Base-by-base conservation (phyloP, 768 basidiomycete species). In the Rhizopogon rudus region DNA sequence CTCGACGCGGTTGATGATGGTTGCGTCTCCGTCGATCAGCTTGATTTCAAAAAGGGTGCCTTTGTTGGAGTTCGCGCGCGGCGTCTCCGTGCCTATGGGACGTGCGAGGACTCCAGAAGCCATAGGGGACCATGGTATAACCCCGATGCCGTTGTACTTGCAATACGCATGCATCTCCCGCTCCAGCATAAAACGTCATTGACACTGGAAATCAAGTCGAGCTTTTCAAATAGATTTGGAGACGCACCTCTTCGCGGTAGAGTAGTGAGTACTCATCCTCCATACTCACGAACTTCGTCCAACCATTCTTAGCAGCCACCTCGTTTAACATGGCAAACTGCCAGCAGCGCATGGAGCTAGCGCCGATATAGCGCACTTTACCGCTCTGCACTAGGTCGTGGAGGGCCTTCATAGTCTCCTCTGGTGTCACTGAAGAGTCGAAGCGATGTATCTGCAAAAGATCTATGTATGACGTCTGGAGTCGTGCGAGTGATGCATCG, bases 201-300 rank as follows among this genome's bases (percentile, higher is more conserved):
- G 22, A 25, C 22, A 3, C 22, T 13, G 3, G 22, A 25, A 25
- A 25, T 31, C 31, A n/a, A n/a, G n/a, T n/a, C n/a, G n/a, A n/a
- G 22, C 22, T 31, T 7, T 4, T 0, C 22, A 3, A 25, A 25
- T 25, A 3, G 22, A 25, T 25, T 25, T 25, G 3, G 22, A 25
- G 22, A 25, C 22, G 22, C 3, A 25, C 22, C 22, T 25, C 22
- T 3, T 25, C 22, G 22, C 81, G 72, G 60, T 84, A 84, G 17
- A 82, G 69, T 5, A 82, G 65, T 35, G 73, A 79, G 58, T 83
- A 77, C 54, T 79, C 76, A 42, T 75, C 71, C 65, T 84, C 82
- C 74, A 83, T 81, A 54, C 79, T 77, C 46, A 81, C 71, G 57
- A 84, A 83, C 56, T 71, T 76, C 4, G 81, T 81, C 73, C 80